Evolutionary conservation across 257 asterid species (phyloP), one percentile per base, ranked within the genome.

Genomic region (Henckelia pumila): DNA sequence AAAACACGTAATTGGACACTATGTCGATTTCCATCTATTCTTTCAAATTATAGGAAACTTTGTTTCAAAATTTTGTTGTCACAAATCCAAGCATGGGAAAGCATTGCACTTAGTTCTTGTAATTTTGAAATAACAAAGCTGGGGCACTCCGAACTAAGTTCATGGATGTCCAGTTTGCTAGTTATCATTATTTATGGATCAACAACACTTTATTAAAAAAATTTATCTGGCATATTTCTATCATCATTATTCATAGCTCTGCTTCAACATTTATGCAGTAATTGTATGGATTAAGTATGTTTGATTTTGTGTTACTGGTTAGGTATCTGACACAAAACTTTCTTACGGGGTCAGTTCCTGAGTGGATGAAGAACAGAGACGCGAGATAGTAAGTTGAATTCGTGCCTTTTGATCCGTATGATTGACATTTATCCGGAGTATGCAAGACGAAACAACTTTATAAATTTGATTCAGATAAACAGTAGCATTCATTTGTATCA

Each of bases 321-420:
- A 44, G 53, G 53, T 44, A 44, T 44, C 53, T 44, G 53, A 44
- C 53, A 8, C 19, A 44, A 44, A 44, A 44, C 53, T 44, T 14
- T 44, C 53, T 44, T 16, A 44, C 53, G 7, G 53, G 20, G 8
- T 14, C 53, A 5, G 53, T 44, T 44, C 53, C 20, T 44, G 53
- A 44, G 53, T 44, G 53, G 53, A 44, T 44, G 20, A 44, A 44
- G 53, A 44, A 44, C 53, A 44, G 53, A 44, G 53, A 44, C 53
- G 1, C 53, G 0, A 44, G 8, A 44, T 44, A 44, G 53, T 44
- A 44, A 1, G 53, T 44, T 16, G 53, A 44, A 14, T 44, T 44
- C 16, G 53, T 44, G 20, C 20, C 5, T 40, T 44, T 16, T 44
- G 50, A 44, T 44, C 8, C 20, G 20, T 44, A 6, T 44, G 3